Conservation (phyloP, 2,329 filamentous ascomycete species). For the Chaetomiaceae sp. region DNA sequence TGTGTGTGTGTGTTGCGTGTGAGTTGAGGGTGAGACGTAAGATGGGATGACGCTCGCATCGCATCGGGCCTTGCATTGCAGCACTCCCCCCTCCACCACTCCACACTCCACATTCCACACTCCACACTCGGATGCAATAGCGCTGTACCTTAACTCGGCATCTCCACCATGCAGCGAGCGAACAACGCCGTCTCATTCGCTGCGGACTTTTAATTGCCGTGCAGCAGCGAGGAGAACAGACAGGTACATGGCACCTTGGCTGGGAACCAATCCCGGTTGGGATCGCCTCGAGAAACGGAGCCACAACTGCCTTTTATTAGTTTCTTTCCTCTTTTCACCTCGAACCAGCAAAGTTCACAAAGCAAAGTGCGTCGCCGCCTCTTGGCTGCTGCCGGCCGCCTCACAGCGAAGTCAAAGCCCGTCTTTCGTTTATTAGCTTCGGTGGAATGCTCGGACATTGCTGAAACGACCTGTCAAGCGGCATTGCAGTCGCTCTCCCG, state of each 20-base stretch:
- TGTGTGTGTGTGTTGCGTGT: too few species aligned
- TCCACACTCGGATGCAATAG: background rate
- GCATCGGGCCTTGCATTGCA: slow-evolving; percentile 12
- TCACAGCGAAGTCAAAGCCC: background rate
- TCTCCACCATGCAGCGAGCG: slow-evolving; percentile 3
- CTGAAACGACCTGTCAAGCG: background rate
- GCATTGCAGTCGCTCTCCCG: background rate
- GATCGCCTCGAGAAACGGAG: slow-evolving; percentile 5
- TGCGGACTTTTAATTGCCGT: slow-evolving; percentile 8
- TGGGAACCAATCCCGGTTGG: background rate
- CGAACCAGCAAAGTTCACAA: too few species aligned
- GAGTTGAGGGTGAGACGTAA: background rate
- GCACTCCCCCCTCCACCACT: too few species aligned
- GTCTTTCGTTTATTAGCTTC: slow-evolving; percentile 4
- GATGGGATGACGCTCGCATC: slow-evolving; percentile 10
- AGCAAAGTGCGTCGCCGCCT: background rate
- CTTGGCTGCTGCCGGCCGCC: background rate
- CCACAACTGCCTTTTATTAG: slow-evolving; percentile 7
- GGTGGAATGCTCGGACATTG: slow-evolving; percentile 11
- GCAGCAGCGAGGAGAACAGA: slow-evolving; percentile 7
- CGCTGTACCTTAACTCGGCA: slow-evolving; percentile 3
- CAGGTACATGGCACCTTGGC: slow-evolving; percentile 9
- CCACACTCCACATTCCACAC: too few species aligned
- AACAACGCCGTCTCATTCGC: background rate
- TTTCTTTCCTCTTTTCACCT: background rate